These are phyloP conservation scores for Shiraia sp. DNA, from an alignment of 2,329 filamentous ascomycete genomes.

Conservation along the genomic window DNA sequence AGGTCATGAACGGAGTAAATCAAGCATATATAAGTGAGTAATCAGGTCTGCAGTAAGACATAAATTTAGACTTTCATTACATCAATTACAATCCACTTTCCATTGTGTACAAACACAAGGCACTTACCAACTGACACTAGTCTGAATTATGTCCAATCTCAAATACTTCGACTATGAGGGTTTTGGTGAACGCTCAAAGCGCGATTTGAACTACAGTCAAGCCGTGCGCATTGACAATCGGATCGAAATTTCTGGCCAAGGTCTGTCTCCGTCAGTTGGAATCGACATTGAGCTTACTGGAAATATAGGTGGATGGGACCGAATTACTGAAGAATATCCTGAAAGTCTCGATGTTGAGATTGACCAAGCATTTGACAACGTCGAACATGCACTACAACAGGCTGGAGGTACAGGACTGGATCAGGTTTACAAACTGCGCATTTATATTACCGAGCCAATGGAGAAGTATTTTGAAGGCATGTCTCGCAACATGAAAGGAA, in stretches of 20 bases:
- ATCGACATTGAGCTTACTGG: not conserved
- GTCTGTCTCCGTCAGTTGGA: slow-evolving; percentile 5
- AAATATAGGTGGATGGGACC: slow-evolving; percentile 30
- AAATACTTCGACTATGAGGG: slow-evolving; percentile 29
- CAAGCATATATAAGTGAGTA: no score
- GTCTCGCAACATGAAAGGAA: slow-evolving; percentile 20
- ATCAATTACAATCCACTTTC: no score
- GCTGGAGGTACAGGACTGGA: slow-evolving; percentile 59
- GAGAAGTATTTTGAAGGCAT: slow-evolving; percentile 14
- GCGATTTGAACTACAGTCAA: slow-evolving; percentile 26
- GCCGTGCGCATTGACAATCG: slow-evolving; percentile 29
- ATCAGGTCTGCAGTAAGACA: no score
- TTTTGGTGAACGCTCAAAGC: slow-evolving; percentile 26
- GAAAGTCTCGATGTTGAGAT: slow-evolving; percentile 21
- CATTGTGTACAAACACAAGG: no score
- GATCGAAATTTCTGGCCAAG: slow-evolving; percentile 34
- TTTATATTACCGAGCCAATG: slow-evolving; percentile 20
- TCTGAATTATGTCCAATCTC: slow-evolving; percentile 25
- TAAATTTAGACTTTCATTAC: no score
- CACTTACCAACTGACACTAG: no score
- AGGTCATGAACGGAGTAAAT: no score
- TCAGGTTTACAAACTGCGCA: slow-evolving; percentile 48
- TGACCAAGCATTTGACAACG: slow-evolving; percentile 56
- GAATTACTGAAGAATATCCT: slow-evolving; percentile 24
- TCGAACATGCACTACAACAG: slow-evolving; percentile 54